phyloP scores from a whole-genome alignment of 805 yeast species.

The Sungouiozyma intestinalis region DNA sequence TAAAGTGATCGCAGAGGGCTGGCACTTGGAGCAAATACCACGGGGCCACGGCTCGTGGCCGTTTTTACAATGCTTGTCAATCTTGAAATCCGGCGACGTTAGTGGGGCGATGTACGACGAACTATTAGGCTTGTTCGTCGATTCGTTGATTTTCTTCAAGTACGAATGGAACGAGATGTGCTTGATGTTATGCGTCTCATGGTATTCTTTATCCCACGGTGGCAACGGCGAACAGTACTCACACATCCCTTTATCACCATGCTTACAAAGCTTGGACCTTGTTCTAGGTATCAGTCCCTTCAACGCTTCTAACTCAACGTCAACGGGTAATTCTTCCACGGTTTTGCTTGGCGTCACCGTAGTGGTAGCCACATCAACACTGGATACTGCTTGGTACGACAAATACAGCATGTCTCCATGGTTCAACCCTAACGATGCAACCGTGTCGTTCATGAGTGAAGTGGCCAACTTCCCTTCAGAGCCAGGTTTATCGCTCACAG shows the following conservation, averaged over 20 bases:
- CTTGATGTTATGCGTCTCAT: conserved; percentile 65
- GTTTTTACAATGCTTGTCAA: conserved; percentile 49
- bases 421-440: conserved; percentile 38
- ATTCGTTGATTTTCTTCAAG: conserved; percentile 59
- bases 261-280: conserved; percentile 61
- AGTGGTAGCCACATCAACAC: background rate
- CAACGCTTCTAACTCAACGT: conserved; percentile 49
- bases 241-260: conserved; percentile 93
- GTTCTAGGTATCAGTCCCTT: conserved; percentile 65
- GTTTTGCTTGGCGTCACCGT: background rate
- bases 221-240: conserved; percentile 94
- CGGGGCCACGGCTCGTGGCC: conserved; percentile 93
- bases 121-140: conserved; percentile 47
- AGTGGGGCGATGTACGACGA: conserved; percentile 75
- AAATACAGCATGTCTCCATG: conserved; percentile 54
- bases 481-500: conserved; percentile 20
- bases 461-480: conserved; percentile 6
- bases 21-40: conserved; percentile 94
- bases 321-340: conserved; percentile 53
- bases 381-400: conserved; percentile 22
- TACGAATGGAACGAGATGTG: conserved; percentile 83
- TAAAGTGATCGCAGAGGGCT: conserved; percentile 88
- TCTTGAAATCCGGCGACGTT: conserved; percentile 57
- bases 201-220: conserved; percentile 82
- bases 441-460: conserved; percentile 18